Conservation (phyloP, 148 eudicot species). For the Oxyria digyna region DNA sequence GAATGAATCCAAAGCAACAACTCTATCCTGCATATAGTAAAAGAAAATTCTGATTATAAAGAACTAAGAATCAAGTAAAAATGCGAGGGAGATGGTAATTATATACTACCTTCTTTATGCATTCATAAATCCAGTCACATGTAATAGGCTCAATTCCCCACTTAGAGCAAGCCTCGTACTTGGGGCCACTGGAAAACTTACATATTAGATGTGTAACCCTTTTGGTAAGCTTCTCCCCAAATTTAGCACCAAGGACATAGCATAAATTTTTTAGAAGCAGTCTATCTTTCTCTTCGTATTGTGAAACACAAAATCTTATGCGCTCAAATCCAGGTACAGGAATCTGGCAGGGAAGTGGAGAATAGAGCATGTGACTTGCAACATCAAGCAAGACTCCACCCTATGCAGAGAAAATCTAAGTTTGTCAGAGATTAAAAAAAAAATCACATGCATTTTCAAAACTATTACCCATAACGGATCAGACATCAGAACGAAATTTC, state of each 20-base stretch:
- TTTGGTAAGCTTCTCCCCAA: conserved; percentile 47
- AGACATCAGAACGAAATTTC: background rate
- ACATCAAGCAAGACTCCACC: conserved; percentile 67
- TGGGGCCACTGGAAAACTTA: conserved; percentile 69
- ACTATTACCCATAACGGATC: no score
- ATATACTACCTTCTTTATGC: conserved; percentile 55
- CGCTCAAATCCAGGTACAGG: conserved; percentile 71
- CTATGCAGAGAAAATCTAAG: conserved; percentile 24
- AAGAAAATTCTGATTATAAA: background rate
- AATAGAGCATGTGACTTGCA: conserved; percentile 74
- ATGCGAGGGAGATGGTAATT: background rate
- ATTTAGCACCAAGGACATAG: conserved; percentile 73
- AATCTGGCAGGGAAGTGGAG: conserved; percentile 83
- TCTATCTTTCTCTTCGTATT: conserved; percentile 70
- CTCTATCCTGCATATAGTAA: conserved; percentile 36
- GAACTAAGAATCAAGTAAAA: background rate
- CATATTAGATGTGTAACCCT: conserved; percentile 78
- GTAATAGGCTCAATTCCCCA: conserved; percentile 59
- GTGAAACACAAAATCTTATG: conserved; percentile 65
- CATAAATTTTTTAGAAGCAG: conserved; percentile 71
- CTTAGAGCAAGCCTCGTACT: conserved; percentile 67
- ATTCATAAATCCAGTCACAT: conserved; percentile 83
- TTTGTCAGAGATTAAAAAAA: background rate
- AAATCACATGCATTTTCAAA: background rate
- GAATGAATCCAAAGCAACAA: conserved; percentile 42